Base-by-base conservation (phyloP, 2,329 filamentous ascomycete genomes). In the Diaporthe sp. region DNA sequence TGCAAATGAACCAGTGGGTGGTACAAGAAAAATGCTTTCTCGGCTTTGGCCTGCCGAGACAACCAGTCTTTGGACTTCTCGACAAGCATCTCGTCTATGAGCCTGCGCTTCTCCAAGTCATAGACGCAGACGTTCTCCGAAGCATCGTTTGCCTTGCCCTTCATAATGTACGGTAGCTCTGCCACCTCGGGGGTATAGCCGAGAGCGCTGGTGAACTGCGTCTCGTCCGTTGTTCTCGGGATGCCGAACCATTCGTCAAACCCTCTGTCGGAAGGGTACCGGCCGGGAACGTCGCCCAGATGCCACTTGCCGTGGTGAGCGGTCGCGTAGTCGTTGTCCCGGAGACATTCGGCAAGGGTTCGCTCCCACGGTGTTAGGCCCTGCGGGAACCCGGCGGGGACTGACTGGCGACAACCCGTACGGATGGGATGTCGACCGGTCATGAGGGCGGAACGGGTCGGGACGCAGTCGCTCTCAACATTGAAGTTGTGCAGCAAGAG, bases 181-280 rank as follows among this genome's bases (percentile, higher is more conserved):
- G 81, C 82, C 0, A 82, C 78, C n/a, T 83, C 80, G 2, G 81
- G 78, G 0, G 78, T 79, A 40, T 80, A 84, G 0, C 82, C 82
- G 4, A 81, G 28, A 0, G 81, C 78, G 2, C 78, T 81, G 1
- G 82, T 83, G 33, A 84, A 83, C 69, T 83, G 81, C 2, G 77
- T 83, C 74, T 84, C 82, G 68, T 84, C 82, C 0, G 82, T 83
- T 0, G 82, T 84, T 9, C 82, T 73, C 0, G 82, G 82, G 22
- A 84, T 84, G 0, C 83, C 82, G 13, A 80, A 82, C 82, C 82
- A 84, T 45, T 84, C 81, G 38, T 84, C 81, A 33, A 84, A 84
- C 0, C 83, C 82, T 2, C 82, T 72, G 38, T 83, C 82, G 2
- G 79, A 82, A 0, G 82, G 82, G 10, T 83, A 84, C 1, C 82